phyloP scores from a whole-genome alignment of 176 grass and related monocot species.

The Oryza australiensis region DNA sequence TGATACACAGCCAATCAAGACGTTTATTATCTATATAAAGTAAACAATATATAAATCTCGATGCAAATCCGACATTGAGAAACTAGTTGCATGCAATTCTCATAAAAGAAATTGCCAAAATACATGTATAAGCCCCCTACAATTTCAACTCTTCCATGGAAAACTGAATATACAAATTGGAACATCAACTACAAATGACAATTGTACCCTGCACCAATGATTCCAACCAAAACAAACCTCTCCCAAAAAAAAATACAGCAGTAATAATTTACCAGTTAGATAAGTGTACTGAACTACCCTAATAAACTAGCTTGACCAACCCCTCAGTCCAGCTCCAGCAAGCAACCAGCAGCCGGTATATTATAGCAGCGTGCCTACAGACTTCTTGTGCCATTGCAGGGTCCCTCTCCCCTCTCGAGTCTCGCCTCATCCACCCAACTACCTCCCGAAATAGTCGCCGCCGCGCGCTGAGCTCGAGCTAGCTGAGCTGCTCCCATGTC shows the following conservation, averaged over 20 bases:
- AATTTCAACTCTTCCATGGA: not conserved
- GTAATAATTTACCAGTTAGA: too few relatives aligned
- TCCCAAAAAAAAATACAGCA: not conserved
- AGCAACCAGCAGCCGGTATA: not conserved
- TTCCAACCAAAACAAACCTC: not conserved
- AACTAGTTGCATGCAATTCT: too few relatives aligned
- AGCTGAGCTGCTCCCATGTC: not conserved
- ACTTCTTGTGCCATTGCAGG: not conserved
- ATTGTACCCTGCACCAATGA: not conserved
- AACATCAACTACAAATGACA: not conserved
- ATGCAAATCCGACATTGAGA: too few relatives aligned
- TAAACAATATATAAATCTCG: too few relatives aligned
- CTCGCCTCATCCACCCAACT: constrained; percentile 26
- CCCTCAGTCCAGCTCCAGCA: too few relatives aligned
- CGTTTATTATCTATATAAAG: too few relatives aligned
- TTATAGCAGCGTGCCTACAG: not conserved
- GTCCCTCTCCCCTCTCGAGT: constrained; percentile 1
- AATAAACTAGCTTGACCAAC: constrained; percentile 25
- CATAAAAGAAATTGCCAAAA: too few relatives aligned
- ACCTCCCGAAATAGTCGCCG: not conserved
- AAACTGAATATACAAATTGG: not conserved
- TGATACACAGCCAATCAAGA: too few relatives aligned
- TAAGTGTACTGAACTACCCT: not conserved
- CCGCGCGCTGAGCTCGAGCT: not conserved
- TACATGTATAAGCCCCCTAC: not conserved